Evolutionary conservation across 2,329 filamentous ascomycete species (phyloP), one percentile per base, ranked within the genome.

Genomic region (Colletotrichum sidae): DNA sequence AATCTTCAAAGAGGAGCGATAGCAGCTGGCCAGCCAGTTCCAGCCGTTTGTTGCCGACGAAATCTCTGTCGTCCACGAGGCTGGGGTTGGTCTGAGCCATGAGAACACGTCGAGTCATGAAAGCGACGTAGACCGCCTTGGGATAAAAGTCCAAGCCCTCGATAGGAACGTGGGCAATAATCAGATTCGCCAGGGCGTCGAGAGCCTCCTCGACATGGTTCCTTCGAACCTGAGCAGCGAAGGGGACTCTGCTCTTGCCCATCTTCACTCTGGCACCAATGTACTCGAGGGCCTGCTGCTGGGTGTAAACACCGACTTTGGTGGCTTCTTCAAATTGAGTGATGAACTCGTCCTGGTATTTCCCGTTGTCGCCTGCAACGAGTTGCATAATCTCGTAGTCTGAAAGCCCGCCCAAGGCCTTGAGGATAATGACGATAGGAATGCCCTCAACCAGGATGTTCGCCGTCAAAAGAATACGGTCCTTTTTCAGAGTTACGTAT

Each of bases 41-140:
- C 47, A 99, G 83, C 66, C 96, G 89, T 80, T 99, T 99, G 81
- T 99, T 99, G 70, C 96, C 96, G 37, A 99, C 94, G 73, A 98
- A 99, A 79, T 99, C 96, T 74, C 96, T 88, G 76, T 99, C 96
- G 72, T 99, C 96, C 2, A 99, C 93, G 57, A 98, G 83, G 61
- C 91, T 93, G 1, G 92, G 88, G 73, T 99, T 93, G 65, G 96
- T 92, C 73, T 94, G 91, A 2, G 94, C 94, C 92, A 98, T 97
- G 53, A 99, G 80, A 4, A 98, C 94, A 77, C 94, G 88, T n/a
- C 96, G 91, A 35, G 94, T 93, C 96, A 99, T 99, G 82, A 97
- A 93, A 52, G 95, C 95, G 60, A 99, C 89, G 73, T 98, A 99
- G 8, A 98, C 87, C 25, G 95, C 94, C 76, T 99, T 99, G n/a